Evolutionary conservation across 2,329 filamentous ascomycete genomes (phyloP).

Genomic region (Sporothrix sp.): DNA sequence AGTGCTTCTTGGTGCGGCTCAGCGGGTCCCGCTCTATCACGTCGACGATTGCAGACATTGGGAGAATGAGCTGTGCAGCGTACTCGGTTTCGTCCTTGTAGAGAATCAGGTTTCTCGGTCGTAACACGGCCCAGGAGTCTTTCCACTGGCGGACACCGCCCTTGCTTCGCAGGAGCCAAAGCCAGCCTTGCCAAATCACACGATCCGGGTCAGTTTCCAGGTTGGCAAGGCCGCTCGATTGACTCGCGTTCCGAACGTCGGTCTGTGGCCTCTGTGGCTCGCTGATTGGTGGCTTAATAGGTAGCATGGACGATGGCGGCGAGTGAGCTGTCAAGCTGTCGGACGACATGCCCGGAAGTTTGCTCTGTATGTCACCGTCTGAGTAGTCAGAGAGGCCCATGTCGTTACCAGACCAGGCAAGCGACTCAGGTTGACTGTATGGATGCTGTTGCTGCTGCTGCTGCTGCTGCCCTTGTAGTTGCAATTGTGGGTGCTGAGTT

Average conservation of each 20-base stretch:
- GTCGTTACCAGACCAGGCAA: constrained; percentile 52
- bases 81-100: constrained; percentile 95
- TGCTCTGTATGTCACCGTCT: constrained; percentile 47
- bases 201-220: constrained; percentile 63
- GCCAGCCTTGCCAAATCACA: constrained; percentile 87
- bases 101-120: constrained; percentile 72
- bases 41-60: constrained; percentile 70
- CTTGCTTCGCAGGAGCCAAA: constrained; percentile 75
- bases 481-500: background rate
- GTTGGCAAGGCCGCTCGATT: constrained; percentile 43
- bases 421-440: constrained; percentile 45
- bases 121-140: constrained; percentile 83
- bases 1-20: constrained; percentile 73
- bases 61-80: constrained; percentile 70
- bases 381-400: constrained; percentile 82
- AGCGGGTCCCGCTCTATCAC: constrained; percentile 87
- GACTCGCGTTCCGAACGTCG: constrained; percentile 44
- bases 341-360: constrained; percentile 39
- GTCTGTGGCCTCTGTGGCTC: constrained; percentile 1
- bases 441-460: constrained; percentile 27
- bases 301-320: constrained; percentile 18
- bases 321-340: constrained; percentile 39
- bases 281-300: background rate
- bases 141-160: constrained; percentile 87
- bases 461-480: background rate